Conservation (phyloP, 768 basidiomycete genomes). For the Tulasnella sp. region DNA sequence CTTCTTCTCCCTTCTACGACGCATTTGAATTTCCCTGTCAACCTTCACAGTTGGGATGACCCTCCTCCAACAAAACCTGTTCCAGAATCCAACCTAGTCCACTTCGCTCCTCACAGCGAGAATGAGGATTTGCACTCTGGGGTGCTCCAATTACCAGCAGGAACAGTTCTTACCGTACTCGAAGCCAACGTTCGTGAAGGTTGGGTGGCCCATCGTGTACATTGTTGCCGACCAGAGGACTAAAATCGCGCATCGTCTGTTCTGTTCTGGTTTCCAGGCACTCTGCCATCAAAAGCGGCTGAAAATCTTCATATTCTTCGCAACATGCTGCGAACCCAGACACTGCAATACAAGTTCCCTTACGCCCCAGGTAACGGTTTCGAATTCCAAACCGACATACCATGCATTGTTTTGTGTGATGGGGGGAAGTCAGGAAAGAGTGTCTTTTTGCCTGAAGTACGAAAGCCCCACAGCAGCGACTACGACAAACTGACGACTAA, state of each 20-base stretch:
- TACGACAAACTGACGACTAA: neutral
- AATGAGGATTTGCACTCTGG: conserved; percentile 73
- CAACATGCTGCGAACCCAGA: conserved; percentile 59
- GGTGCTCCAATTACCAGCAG: conserved; percentile 63
- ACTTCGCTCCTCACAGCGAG: conserved; percentile 39
- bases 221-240: neutral
- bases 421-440: conserved; percentile 52
- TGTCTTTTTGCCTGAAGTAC: conserved; percentile 61
- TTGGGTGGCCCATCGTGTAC: conserved; percentile 37
- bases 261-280: neutral
- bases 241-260: neutral
- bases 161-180: conserved; percentile 56
- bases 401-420: conserved; percentile 56
- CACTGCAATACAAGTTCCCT: conserved; percentile 69
- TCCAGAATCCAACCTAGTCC: neutral
- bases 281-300: conserved; percentile 45
- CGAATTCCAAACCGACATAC: conserved; percentile 65
- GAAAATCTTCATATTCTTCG: conserved; percentile 61
- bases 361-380: conserved; percentile 45
- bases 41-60: conserved; percentile 19
- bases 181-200: conserved; percentile 70
- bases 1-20: conserved; percentile 53
- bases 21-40: conserved; percentile 18
- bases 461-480: neutral
- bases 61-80: neutral